Percentiles rank a stretch among this genome's conserved stretches.
Conservation (phyloP, 75 land plant genomes). For the Pinus taeda region DNA sequence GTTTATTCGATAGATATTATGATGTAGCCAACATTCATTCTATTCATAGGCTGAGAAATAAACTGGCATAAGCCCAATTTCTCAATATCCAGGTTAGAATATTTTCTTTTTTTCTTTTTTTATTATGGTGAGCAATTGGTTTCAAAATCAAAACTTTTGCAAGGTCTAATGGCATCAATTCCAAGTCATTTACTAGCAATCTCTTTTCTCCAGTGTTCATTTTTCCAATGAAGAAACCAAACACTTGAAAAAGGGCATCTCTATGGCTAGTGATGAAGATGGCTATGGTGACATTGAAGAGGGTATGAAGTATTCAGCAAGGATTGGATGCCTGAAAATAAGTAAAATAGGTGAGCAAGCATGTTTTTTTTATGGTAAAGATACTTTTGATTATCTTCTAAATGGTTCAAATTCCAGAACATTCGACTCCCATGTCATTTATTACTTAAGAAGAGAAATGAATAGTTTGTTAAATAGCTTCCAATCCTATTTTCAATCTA, state of each 20-base stretch:
- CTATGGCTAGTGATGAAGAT: constrained; percentile 39
- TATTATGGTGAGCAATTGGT: no score
- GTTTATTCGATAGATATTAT: not conserved
- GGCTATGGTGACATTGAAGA: constrained; percentile 30
- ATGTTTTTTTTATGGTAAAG: not conserved
- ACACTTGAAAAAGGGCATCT: constrained; percentile 19
- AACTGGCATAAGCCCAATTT: no score
- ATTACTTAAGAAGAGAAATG: not conserved
- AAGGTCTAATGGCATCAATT: no score
- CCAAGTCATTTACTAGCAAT: no score
- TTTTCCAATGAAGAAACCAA: no score
- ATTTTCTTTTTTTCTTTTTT: no score
- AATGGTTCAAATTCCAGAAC: not conserved
- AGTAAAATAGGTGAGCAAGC: constrained; percentile 42
- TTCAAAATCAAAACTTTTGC: no score
- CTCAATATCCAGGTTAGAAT: no score
- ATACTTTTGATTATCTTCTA: not conserved
- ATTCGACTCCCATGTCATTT: not conserved
- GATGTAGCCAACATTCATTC: no score
- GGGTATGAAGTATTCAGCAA: constrained; percentile 62
- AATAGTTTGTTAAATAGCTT: not conserved
- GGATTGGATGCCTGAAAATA: constrained; percentile 84
- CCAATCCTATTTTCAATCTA: not conserved
- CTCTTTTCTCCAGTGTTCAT: no score
- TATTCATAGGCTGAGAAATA: no score